A percentile compares a stretch with the other conserved stretches of the same genome.
Evolutionary conservation across 345 rosid genomes (phyloP).

Genomic region (Rhodomyrtus tomentosa): DNA sequence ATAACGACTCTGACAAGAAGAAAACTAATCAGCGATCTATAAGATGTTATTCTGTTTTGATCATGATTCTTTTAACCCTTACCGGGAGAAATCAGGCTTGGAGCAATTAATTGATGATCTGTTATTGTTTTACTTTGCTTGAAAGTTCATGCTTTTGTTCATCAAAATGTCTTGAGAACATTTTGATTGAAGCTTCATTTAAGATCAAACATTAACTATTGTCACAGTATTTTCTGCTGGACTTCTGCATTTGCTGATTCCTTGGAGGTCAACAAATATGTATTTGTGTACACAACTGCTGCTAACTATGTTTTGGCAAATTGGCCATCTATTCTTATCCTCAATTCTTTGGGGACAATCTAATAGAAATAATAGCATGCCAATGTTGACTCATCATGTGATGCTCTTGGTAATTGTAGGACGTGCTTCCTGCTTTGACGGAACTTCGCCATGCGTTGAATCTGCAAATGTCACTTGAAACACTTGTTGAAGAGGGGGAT

Average conservation of each 20-base stretch:
- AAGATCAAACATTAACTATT: neutral
- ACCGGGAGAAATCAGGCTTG: neutral
- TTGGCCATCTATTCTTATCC: neutral
- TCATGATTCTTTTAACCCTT: neutral
- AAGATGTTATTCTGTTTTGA: neutral
- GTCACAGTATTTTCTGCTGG: neutral
- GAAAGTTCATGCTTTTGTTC: neutral
- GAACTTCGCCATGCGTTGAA: slow-evolving; percentile 71
- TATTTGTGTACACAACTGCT: neutral
- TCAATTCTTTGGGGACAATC: neutral
- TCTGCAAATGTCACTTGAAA: slow-evolving; percentile 75
- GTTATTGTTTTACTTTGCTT: neutral
- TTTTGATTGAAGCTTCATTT: neutral
- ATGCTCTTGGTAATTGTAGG: slow-evolving; percentile 33
- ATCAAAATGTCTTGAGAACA: neutral
- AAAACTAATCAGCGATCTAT: neutral
- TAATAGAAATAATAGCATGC: neutral
- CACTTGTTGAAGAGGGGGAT: slow-evolving; percentile 83
- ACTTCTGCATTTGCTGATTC: neutral
- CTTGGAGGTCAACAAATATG: neutral
- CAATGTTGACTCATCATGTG: neutral
- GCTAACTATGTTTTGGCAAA: neutral
- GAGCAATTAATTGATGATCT: neutral
- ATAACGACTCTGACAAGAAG: neutral
- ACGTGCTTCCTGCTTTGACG: slow-evolving; percentile 67